Evolutionary conservation across 1,284 basidiomycete genomes (phyloP).

Genomic region (Ustilago hordei): DNA sequence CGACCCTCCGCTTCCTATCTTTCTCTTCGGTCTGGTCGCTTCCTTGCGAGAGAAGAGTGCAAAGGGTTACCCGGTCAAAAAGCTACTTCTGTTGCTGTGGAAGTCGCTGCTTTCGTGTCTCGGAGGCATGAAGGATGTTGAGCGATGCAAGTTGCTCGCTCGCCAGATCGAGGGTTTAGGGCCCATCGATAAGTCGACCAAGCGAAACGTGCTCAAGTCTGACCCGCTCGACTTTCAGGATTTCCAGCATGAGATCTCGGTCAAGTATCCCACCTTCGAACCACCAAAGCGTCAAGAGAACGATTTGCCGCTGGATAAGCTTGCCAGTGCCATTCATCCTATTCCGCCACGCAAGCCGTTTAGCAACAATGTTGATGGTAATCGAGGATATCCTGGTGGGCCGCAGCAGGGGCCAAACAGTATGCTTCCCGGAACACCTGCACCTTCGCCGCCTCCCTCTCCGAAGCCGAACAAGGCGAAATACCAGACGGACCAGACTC

Average conservation of each 20-base stretch:
- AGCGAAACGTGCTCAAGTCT: constrained; percentile 54
- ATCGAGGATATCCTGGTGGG: constrained; percentile 84
- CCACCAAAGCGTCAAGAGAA: constrained; percentile 69
- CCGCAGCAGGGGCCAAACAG: constrained; percentile 70
- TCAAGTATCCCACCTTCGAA: constrained; percentile 71
- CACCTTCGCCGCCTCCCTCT: constrained; percentile 86
- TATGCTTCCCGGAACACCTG: constrained; percentile 73
- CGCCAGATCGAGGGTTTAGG: constrained; percentile 78
- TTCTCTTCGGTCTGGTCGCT: constrained; percentile 88
- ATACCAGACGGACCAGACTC: constrained; percentile 95
- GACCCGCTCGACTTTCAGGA: constrained; percentile 63
- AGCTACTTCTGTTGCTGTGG: constrained; percentile 94
- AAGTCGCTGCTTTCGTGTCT: constrained; percentile 92
- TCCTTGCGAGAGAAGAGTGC: constrained; percentile 91
- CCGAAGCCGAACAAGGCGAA: constrained; percentile 96
- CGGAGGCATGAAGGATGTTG: constrained; percentile 88
- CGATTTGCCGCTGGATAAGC: constrained; percentile 69
- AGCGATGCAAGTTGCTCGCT: constrained; percentile 84
- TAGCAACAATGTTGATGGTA: constrained; percentile 78
- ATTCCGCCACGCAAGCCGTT: constrained; percentile 59
- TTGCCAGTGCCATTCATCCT: constrained; percentile 58
- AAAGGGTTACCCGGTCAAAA: constrained; percentile 75
- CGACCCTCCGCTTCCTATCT: constrained; percentile 92
- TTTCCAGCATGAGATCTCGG: constrained; percentile 64
- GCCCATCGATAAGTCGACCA: constrained; percentile 39